These are phyloP conservation scores for Carex scoparia DNA, from an alignment of 176 grass and related monocot species.

Conservation along the genomic window DNA sequence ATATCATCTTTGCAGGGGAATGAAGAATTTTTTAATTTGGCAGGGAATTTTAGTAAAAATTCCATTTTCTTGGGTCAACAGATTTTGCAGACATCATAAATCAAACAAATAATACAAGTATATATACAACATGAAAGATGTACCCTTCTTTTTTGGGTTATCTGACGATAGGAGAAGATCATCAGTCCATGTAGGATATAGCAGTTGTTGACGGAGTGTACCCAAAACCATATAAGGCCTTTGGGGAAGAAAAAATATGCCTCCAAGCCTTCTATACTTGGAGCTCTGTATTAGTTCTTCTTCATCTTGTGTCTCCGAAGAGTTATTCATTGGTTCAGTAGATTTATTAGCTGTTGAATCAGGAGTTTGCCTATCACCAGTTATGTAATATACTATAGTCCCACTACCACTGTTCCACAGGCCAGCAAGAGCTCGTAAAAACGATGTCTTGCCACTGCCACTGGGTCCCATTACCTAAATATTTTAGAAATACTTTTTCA, in stretches of 20 bases:
- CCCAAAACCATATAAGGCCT: conserved; percentile 97
- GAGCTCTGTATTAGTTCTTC: conserved; percentile 47
- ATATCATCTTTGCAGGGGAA: background rate
- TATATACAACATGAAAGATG: conserved; percentile 10
- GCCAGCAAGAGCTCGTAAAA: conserved; percentile 87
- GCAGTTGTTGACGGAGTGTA: conserved; percentile 80
- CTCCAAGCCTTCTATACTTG: conserved; percentile 66
- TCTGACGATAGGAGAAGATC: conserved; percentile 31
- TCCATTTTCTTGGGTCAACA: background rate
- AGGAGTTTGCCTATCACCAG: conserved; percentile 31
- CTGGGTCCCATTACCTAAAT: conserved; percentile 95
- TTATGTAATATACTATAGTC: conserved; percentile 62
- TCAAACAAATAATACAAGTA: background rate
- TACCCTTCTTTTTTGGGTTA: conserved; percentile 47
- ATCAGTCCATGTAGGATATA: conserved; percentile 95
- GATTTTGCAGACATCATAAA: background rate
- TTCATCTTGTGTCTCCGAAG: conserved; percentile 29
- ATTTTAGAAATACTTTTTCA: background rate
- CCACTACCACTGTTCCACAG: conserved; percentile 88
- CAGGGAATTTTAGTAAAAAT: background rate
- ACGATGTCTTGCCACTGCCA: conserved; percentile 92
- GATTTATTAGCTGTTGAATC: conserved; percentile 38
- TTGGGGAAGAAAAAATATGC: conserved; percentile 92
- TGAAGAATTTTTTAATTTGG: background rate
- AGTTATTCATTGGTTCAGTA: conserved; percentile 22